Evolutionary conservation across 2,329 filamentous ascomycete species (phyloP).

Genomic region (Rutstroemia sp.): DNA sequence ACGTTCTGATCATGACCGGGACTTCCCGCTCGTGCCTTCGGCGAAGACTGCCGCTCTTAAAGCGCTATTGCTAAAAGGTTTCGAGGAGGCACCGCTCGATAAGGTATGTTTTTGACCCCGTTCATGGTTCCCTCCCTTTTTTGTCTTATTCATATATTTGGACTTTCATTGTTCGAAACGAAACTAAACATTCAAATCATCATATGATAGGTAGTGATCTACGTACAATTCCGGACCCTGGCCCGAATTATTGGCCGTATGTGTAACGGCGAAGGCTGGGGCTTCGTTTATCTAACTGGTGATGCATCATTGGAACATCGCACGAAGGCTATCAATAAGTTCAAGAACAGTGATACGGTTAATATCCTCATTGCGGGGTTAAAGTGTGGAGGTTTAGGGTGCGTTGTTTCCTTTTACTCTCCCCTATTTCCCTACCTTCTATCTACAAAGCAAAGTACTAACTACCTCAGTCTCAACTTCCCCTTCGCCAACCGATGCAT

Average conservation of each 20-base stretch:
- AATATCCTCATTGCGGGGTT: constrained; percentile 48
- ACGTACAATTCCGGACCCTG: constrained; percentile 50
- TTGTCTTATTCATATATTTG: background rate
- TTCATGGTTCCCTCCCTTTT: background rate
- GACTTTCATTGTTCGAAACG: background rate
- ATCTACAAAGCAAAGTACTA: background rate
- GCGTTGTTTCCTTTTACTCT: constrained; percentile 11
- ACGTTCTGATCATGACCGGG: constrained; percentile 18
- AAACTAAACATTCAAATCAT: background rate
- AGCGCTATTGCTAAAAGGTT: constrained; percentile 32
- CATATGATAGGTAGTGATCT: constrained; percentile 37
- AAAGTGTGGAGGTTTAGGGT: constrained; percentile 43
- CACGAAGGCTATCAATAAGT: constrained; percentile 38
- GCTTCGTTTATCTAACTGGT: constrained; percentile 36
- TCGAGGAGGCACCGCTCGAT: constrained; percentile 35
- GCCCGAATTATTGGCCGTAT: constrained; percentile 42
- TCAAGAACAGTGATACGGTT: constrained; percentile 33
- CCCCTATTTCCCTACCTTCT: background rate
- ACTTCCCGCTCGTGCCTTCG: constrained; percentile 28
- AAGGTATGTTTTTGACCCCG: constrained; percentile 33
- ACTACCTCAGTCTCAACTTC: constrained; percentile 40
- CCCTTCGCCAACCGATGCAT: constrained; percentile 44
- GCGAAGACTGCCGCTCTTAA: constrained; percentile 34
- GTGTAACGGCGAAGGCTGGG: constrained; percentile 43
- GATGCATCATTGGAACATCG: constrained; percentile 38